Evolutionary conservation across 1,139 yeast genomes (phyloP).

Genomic region (Eremothecium gossypii): DNA sequence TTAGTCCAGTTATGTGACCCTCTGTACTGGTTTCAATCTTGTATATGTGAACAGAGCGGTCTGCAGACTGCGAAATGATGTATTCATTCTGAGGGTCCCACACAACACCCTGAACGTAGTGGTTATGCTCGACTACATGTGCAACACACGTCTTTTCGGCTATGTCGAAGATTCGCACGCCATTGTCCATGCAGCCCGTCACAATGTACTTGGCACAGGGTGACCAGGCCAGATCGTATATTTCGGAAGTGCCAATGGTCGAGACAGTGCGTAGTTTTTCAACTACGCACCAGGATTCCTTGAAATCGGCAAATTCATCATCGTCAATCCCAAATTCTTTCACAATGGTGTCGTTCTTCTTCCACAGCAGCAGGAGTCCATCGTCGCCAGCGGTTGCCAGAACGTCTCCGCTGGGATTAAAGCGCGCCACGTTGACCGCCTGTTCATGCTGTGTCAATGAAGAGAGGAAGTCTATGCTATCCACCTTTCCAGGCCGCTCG

Average conservation of each 20-base stretch:
- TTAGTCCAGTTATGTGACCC: conserved; percentile 13
- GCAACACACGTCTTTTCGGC: conserved; percentile 49
- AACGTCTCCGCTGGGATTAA: conserved; percentile 51
- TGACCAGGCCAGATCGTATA: conserved; percentile 88
- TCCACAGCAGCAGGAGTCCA: conserved; percentile 81
- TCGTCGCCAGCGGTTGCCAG: conserved; percentile 94
- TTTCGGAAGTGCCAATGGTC: conserved; percentile 41
- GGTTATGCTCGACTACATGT: conserved; percentile 65
- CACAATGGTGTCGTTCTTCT: conserved; percentile 42
- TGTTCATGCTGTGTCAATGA: conserved; percentile 84
- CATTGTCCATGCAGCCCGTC: conserved; percentile 90
- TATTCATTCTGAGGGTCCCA: conserved; percentile 86
- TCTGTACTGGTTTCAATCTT: conserved; percentile 16
- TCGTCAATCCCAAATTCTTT: conserved; percentile 33
- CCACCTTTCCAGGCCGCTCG: conserved; percentile 28
- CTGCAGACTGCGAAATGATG: conserved; percentile 85
- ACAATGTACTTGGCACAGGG: conserved; percentile 67
- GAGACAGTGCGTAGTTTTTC: conserved; percentile 19
- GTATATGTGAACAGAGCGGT: conserved; percentile 68
- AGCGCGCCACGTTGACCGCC: conserved; percentile 87
- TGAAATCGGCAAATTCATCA: conserved; percentile 37
- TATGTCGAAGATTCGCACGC: conserved; percentile 58
- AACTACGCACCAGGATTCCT: conserved; percentile 58
- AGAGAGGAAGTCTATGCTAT: conserved; percentile 53
- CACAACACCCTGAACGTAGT: conserved; percentile 88